Evolutionary conservation across 1,284 basidiomycete species (phyloP).

Genomic region (Trichosporon faecale): DNA sequence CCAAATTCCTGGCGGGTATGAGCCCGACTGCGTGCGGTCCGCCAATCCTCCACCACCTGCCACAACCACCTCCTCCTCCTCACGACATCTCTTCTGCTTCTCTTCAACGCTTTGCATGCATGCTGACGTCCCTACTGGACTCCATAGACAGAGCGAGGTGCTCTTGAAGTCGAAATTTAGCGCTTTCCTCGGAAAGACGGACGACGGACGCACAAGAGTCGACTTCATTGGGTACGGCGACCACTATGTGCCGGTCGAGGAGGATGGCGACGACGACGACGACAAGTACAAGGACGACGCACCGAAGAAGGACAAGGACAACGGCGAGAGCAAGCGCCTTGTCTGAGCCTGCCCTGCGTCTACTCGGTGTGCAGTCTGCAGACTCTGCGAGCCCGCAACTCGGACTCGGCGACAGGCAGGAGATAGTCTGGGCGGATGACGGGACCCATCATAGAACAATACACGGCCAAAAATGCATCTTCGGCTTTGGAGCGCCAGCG

Average conservation of each 20-base stretch:
- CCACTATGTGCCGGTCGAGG: constrained; percentile 47
- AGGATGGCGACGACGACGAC: constrained; percentile 34
- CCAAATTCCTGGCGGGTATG: too few relatives aligned
- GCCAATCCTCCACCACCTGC: too few relatives aligned
- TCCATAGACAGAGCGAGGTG: not conserved
- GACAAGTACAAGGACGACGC: not conserved
- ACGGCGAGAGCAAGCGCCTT: not conserved
- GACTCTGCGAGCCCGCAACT: not conserved
- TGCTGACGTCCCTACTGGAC: not conserved
- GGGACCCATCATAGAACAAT: not conserved
- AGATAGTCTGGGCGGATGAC: not conserved
- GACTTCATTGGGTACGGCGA: constrained; percentile 49
- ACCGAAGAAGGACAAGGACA: not conserved
- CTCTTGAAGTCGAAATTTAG: not conserved
- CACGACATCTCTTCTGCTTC: not conserved
- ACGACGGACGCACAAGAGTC: constrained; percentile 30
- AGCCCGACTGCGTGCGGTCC: too few relatives aligned
- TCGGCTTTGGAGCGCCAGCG: not conserved
- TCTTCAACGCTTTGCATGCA: not conserved
- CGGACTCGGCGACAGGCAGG: not conserved
- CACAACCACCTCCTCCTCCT: not conserved
- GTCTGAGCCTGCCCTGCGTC: not conserved
- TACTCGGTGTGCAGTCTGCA: not conserved
- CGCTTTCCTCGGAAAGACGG: not conserved
- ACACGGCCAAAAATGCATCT: not conserved